Evolutionary conservation across 768 basidiomycete genomes (phyloP).

Genomic region (Calocybe cyanea): DNA sequence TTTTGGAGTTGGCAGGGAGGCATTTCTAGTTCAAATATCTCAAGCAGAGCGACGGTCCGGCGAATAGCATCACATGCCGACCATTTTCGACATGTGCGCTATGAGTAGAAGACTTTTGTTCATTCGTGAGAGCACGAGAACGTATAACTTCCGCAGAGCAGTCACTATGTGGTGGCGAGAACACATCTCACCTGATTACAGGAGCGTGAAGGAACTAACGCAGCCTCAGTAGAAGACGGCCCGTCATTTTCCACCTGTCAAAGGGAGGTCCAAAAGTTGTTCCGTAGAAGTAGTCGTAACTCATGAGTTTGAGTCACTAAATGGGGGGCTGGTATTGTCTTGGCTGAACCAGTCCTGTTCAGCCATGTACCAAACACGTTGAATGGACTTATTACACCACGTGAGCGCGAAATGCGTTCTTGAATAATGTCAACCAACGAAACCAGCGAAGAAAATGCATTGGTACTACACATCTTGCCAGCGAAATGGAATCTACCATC

Average conservation of each 20-base stretch:
- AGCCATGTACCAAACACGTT: no score
- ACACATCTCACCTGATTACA: not conserved
- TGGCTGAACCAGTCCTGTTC: no score
- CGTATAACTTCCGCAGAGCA: not conserved
- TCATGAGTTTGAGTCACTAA: no score
- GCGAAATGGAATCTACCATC: conserved; percentile 61
- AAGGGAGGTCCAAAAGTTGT: no score
- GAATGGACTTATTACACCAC: no score
- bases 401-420: not conserved
- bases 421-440: not conserved
- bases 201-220: no score
- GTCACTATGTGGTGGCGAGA: not conserved
- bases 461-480: conserved; percentile 67
- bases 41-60: conserved; percentile 6
- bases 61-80: conserved; percentile 8
- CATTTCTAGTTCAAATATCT: not conserved
- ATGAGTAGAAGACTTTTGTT: not conserved
- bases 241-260: not conserved
- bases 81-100: not conserved
- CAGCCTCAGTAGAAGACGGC: not conserved
- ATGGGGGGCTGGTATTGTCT: no score
- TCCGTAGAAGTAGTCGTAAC: no score
- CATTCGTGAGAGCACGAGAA: no score
- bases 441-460: conserved; percentile 13
- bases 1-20: not conserved